A percentile compares a stretch with the other conserved stretches of the same genome.
These are phyloP conservation scores for Aspergillus novofumigatus DNA, from an alignment of 2,329 filamentous ascomycete genomes.

Conservation along the genomic window DNA sequence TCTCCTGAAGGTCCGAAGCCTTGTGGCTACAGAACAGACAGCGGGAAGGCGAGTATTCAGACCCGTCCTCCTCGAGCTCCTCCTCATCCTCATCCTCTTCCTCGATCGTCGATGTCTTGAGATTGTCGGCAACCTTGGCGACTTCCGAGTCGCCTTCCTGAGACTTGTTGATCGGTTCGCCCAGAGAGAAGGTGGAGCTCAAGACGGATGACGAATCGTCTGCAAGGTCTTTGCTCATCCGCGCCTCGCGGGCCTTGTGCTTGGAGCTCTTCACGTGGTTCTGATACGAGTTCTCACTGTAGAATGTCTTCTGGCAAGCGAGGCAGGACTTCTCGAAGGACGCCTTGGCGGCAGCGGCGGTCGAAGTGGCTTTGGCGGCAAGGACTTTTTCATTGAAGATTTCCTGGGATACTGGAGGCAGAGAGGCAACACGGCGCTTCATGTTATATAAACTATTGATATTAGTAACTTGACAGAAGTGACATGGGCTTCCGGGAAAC, in stretches of 20 bases:
- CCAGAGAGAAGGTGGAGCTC: conserved; percentile 87
- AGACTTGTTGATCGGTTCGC: conserved; percentile 61
- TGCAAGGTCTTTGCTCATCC: conserved; percentile 42
- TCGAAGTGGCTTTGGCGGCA: conserved; percentile 79
- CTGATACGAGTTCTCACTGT: conserved; percentile 90
- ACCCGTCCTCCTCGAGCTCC: conserved; percentile 33
- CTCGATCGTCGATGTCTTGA: conserved; percentile 62
- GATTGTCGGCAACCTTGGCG: conserved; percentile 68
- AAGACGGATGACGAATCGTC: conserved; percentile 78
- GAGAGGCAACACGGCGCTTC: conserved; percentile 84
- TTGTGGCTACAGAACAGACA: conserved; percentile 93
- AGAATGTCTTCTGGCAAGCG: conserved; percentile 87
- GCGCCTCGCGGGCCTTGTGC: conserved; percentile 67
- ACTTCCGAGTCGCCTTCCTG: conserved; percentile 71
- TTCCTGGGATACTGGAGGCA: conserved; percentile 87
- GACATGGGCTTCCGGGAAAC: conserved; percentile 34
- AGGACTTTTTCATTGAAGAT: conserved; percentile 94
- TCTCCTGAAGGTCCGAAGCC: conserved; percentile 70
- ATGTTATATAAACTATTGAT: conserved; percentile 78
- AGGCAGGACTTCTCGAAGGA: conserved; percentile 80
- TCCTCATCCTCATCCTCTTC: conserved; percentile 48
- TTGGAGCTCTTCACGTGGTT: conserved; percentile 92
- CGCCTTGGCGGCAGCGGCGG: conserved; percentile 80
- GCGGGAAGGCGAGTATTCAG: conserved; percentile 44
- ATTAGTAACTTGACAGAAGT: conserved; percentile 1